Conservation (phyloP, 1,139 yeast genomes). For the Taiozyma onychis region DNA sequence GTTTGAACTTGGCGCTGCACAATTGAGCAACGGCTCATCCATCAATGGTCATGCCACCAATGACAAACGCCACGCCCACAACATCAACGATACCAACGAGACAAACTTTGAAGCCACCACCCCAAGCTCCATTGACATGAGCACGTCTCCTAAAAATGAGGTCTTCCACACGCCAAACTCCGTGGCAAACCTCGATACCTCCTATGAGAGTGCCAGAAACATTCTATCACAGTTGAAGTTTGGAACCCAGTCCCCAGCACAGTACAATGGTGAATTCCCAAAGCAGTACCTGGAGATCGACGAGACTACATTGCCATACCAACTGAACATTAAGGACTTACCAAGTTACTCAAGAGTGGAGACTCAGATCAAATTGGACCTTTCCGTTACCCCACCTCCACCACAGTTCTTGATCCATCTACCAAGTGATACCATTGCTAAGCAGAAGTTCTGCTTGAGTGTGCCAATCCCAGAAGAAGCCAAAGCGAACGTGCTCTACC, state of each 20-base stretch:
- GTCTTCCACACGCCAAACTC: slow-evolving; percentile 22
- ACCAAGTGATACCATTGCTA: slow-evolving; percentile 83
- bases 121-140: slow-evolving; percentile 12
- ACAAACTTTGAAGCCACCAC: slow-evolving; percentile 10
- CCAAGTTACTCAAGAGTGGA: slow-evolving; percentile 88
- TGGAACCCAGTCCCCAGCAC: slow-evolving; percentile 34
- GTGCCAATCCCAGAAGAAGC: slow-evolving; percentile 39
- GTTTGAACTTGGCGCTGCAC: neutral
- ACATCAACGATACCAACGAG: neutral
- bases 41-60: slow-evolving; percentile 1
- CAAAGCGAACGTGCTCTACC: slow-evolving; percentile 46
- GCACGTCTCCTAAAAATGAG: slow-evolving; percentile 16
- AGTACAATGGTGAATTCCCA: slow-evolving; percentile 19
- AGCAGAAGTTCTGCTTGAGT: slow-evolving; percentile 69
- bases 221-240: slow-evolving; percentile 52
- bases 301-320: slow-evolving; percentile 44
- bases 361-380: slow-evolving; percentile 79
- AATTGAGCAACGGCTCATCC: neutral
- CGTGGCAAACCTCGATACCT: slow-evolving; percentile 3
- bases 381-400: slow-evolving; percentile 69
- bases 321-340: slow-evolving; percentile 51
- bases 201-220: slow-evolving; percentile 44
- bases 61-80: neutral
- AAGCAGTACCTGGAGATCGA: slow-evolving; percentile 20
- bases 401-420: slow-evolving; percentile 64